Evolutionary conservation across 1,284 basidiomycete species (phyloP), one percentile per base, ranked within the genome.

Genomic region (Chiua sp.): DNA sequence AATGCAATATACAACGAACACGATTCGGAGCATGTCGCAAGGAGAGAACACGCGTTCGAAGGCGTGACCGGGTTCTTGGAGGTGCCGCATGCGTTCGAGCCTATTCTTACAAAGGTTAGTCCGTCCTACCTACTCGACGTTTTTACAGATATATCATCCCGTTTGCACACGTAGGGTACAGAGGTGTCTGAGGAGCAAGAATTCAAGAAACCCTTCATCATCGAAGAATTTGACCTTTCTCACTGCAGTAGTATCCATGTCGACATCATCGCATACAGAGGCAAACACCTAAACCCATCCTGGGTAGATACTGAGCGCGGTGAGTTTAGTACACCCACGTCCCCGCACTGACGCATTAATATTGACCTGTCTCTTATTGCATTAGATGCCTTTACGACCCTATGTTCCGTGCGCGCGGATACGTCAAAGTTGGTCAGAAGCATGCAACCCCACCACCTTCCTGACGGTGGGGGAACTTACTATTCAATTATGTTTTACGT

Each of bases 351-450:
- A 6, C 33, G 33, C 13, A 10, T 13, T 13, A n/a, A n/a, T n/a
- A n/a, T n/a, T n/a, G 51, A 23, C 16, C 23, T 13, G 13, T 35
- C 33, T 35, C 33, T 13, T 7, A 13, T 35, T 35, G 33, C 10
- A 13, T 35, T 10, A 79, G 78, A 68, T 49, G 68, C 67, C 46
- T 80, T 70, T 61, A 70, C 72, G 28, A 70, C 64, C 2, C 57
- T 77, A 32, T 80, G 79, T 50, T 67, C 66, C 4, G 67, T 80
- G 10, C 65, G 68, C 35, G 78, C 73, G 1, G 75, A 80, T 55
- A 70, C 75, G 7, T 74, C 76, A 15, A 65, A 70, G 23, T 59
- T 75, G 2, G 65, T 65, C 11, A 59, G 67, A 15, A 62, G 61
- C 49, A 65, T 67, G 60, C 51, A 56, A 8, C 60, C 68, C 4